phyloP scores from a whole-genome alignment of 1,139 yeast genomes.

The Meyerozyma sp. region DNA sequence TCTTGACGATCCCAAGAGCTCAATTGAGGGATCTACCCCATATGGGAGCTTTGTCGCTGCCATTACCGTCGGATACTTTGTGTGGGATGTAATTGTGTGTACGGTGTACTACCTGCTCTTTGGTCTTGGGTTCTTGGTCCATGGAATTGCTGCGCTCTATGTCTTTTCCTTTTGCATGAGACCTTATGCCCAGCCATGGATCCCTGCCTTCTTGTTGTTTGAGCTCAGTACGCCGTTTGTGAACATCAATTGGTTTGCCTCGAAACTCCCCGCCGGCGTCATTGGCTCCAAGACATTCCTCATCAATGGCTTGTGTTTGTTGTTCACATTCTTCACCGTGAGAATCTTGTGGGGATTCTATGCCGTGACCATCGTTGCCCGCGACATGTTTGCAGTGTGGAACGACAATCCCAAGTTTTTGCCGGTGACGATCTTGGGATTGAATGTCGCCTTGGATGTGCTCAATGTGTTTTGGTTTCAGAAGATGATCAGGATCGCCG shows the following conservation, averaged over 20 bases:
- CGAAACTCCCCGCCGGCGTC: constrained; percentile 60
- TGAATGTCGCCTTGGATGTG: constrained; percentile 61
- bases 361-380: constrained; percentile 51
- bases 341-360: constrained; percentile 89
- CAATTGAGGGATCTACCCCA: constrained; percentile 65
- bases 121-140: constrained; percentile 80
- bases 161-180: constrained; percentile 56
- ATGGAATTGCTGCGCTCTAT: constrained; percentile 75
- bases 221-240: constrained; percentile 93
- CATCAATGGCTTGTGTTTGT: constrained; percentile 65
- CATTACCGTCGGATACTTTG: constrained; percentile 76
- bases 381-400: constrained; percentile 43
- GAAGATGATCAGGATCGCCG: constrained; percentile 76
- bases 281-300: constrained; percentile 48
- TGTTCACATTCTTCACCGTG: constrained; percentile 66
- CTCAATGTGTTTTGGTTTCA: constrained; percentile 77
- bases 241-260: constrained; percentile 86
- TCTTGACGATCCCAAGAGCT: constrained; percentile 30
- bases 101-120: constrained; percentile 53
- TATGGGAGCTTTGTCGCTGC: constrained; percentile 70
- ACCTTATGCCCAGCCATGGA: constrained; percentile 64
- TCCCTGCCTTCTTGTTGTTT: constrained; percentile 78
- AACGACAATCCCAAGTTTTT: constrained; percentile 21
- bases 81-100: constrained; percentile 86
- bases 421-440: constrained; percentile 43